Conservation (phyloP, 2,329 filamentous ascomycete genomes). For the Claviceps cyperi region DNA sequence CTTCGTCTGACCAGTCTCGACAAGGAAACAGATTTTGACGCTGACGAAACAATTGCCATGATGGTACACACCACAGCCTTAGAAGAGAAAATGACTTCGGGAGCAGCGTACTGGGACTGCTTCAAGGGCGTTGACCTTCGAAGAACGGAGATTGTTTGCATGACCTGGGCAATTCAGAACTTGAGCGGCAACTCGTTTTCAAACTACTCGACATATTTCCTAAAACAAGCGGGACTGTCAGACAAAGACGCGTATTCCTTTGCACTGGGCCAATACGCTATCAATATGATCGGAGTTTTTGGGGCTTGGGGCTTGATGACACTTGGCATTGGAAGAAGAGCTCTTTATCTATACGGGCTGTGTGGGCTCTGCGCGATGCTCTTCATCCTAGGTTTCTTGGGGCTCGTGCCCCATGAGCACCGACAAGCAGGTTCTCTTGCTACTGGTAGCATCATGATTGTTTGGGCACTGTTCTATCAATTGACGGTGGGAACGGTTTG, state of each 20-base stretch:
- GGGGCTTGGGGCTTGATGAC: constrained; percentile 73
- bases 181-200: constrained; percentile 49
- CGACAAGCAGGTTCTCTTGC: constrained; percentile 51
- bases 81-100: constrained; percentile 60
- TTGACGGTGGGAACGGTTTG: constrained; percentile 78
- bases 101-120: constrained; percentile 67
- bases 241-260: constrained; percentile 40
- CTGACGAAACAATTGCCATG: constrained; percentile 78
- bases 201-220: constrained; percentile 51
- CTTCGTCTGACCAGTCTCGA: constrained; percentile 49
- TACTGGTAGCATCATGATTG: constrained; percentile 72
- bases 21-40: constrained; percentile 57
- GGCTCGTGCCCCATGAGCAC: constrained; percentile 50
- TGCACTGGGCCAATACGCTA: constrained; percentile 49
- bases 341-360: constrained; percentile 63
- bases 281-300: constrained; percentile 70
- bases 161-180: constrained; percentile 50
- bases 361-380: constrained; percentile 63
- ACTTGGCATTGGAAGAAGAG: constrained; percentile 57
- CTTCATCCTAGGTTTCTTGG: constrained; percentile 70
- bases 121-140: constrained; percentile 67
- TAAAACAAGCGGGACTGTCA: constrained; percentile 42
- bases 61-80: constrained; percentile 81
- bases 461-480: constrained; percentile 75
- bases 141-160: constrained; percentile 57